Conservation (phyloP, 768 basidiomycete genomes). For the Tubosaeta sp. region DNA sequence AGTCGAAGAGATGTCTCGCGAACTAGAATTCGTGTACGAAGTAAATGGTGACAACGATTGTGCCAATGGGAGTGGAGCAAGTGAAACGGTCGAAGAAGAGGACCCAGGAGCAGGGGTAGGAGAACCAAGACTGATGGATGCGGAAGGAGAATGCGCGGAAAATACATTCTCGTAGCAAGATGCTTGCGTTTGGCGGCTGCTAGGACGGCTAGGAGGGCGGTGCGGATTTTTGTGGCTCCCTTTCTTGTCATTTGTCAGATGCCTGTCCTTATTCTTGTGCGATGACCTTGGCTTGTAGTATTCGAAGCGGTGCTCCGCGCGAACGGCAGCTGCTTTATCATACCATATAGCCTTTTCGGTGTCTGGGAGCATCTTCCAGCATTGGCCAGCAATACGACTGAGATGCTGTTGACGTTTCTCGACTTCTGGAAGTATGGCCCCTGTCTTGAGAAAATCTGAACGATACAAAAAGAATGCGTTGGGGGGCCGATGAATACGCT, state of each 20-base stretch:
- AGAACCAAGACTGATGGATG: conserved; percentile 1
- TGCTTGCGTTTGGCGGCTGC: conserved; percentile 25
- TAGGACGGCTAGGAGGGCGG: conserved; percentile 32
- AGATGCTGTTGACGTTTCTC: conserved; percentile 55
- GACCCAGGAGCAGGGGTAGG: neutral
- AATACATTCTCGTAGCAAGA: conserved; percentile 15
- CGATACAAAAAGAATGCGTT: conserved; percentile 61
- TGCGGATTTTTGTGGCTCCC: conserved; percentile 32
- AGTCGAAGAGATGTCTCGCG: neutral
- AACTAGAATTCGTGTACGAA: conserved; percentile 1
- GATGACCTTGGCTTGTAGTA: conserved; percentile 30
- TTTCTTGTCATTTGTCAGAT: conserved; percentile 25
- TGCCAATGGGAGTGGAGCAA: conserved; percentile 14
- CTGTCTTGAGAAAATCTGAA: conserved; percentile 44
- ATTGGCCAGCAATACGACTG: conserved; percentile 47
- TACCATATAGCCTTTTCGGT: conserved; percentile 36
- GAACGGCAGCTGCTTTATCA: conserved; percentile 24
- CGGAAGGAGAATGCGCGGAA: conserved; percentile 7
- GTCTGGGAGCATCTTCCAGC: conserved; percentile 44
- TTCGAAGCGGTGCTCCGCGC: conserved; percentile 25
- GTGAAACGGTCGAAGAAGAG: conserved; percentile 4
- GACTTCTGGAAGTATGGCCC: conserved; percentile 38
- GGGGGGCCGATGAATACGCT: conserved; percentile 44
- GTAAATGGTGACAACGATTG: conserved; percentile 15
- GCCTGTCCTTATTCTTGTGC: conserved; percentile 16